Evolutionary conservation across 805 yeast genomes (phyloP).

Genomic region (Schwanniomyces pseudopolymorphus): DNA sequence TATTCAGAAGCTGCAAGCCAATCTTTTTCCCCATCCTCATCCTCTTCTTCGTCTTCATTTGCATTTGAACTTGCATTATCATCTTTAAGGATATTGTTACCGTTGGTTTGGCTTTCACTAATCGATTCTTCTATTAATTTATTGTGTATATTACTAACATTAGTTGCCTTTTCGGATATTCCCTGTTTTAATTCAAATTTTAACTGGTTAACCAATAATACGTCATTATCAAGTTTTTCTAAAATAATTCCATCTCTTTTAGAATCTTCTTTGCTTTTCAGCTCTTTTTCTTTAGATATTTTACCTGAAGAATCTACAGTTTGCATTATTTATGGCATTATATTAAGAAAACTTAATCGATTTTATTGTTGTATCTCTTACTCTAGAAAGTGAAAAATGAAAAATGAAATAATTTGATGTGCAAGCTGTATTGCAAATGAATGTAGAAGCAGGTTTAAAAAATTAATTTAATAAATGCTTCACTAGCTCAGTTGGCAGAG

Average conservation of each 20-base stretch:
- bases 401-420: neutral
- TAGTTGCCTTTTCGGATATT: neutral
- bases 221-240: conserved; percentile 29
- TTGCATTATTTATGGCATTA: neutral
- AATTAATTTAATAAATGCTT: conserved; percentile 9
- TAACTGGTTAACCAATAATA: conserved; percentile 20
- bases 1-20: conserved; percentile 30
- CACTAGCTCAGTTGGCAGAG: conserved; percentile 25
- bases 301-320: neutral
- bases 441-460: neutral
- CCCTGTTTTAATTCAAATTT: conserved; percentile 12
- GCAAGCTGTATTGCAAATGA: neutral
- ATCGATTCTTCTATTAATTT: neutral
- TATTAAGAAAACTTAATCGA: neutral
- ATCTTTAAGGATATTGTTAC: neutral
- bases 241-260: conserved; percentile 11
- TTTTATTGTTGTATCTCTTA: neutral
- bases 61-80: neutral
- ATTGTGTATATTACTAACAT: neutral
- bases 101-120: neutral
- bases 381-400: neutral
- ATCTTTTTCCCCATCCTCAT: conserved; percentile 6
- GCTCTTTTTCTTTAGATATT: neutral
- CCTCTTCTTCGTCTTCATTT: conserved; percentile 6
- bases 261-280: neutral